phyloP scores from a whole-genome alignment of 257 asterid species.

The Leonotis leonurus region DNA sequence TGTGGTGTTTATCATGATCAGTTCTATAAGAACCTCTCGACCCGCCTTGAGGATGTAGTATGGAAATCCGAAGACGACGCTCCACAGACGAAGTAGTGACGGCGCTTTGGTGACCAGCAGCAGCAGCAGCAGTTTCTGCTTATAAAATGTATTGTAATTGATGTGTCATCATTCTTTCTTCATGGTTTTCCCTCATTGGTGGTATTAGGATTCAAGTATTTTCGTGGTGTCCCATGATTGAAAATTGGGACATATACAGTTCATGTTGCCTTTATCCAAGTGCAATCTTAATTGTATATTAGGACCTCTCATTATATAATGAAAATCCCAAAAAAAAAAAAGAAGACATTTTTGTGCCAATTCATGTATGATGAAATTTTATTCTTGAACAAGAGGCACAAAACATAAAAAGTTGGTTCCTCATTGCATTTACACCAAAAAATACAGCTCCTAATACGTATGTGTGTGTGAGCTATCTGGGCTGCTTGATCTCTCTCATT shows the following conservation, averaged over 20 bases:
- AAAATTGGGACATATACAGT: neutral
- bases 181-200: slow-evolving; percentile 9
- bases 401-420: neutral
- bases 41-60: slow-evolving; percentile 73
- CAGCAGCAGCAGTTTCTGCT: slow-evolving; percentile 1
- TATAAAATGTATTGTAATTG: neutral
- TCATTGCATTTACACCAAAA: neutral
- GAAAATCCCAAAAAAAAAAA: neutral
- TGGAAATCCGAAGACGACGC: slow-evolving; percentile 77
- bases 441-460: neutral
- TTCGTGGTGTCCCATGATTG: neutral
- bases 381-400: neutral
- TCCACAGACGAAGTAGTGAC: slow-evolving; percentile 36
- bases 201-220: neutral
- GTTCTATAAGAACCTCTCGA: slow-evolving; percentile 81
- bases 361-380: neutral
- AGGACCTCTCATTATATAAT: neutral
- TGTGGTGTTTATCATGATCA: slow-evolving; percentile 25
- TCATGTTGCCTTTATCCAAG: neutral
- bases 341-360: neutral
- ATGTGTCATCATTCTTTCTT: slow-evolving; percentile 9
- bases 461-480: slow-evolving; percentile 7
- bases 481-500: slow-evolving; percentile 14
- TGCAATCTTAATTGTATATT: slow-evolving; percentile 14
- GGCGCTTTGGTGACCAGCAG: neutral